Conservation (phyloP, 169 alveolate species). For the Cryptosporidium baileyi region DNA sequence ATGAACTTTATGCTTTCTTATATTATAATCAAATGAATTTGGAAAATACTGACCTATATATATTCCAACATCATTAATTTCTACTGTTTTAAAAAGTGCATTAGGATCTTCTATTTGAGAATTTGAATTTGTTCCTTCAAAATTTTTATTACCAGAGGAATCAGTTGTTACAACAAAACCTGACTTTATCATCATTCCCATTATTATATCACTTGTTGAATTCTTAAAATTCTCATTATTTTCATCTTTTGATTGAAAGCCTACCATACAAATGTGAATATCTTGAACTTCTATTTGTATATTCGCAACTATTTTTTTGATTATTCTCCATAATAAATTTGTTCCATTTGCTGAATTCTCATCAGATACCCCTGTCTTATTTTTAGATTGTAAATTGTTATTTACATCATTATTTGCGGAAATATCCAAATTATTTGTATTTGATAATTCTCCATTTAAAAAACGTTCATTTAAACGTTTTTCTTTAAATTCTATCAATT, state of each 20-base stretch:
- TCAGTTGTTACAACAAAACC: conserved; percentile 41
- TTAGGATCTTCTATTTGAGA: conserved; percentile 17
- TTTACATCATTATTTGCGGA: neutral
- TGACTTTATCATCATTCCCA: conserved; percentile 62
- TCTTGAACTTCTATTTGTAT: conserved; percentile 53
- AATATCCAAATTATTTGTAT: neutral
- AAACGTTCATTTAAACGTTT: conserved; percentile 39
- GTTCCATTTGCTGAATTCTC: conserved; percentile 32
- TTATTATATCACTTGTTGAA: conserved; percentile 47
- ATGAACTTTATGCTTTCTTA: neutral
- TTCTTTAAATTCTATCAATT: conserved; percentile 34
- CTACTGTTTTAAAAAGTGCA: conserved; percentile 39
- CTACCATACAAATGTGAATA: conserved; percentile 61
- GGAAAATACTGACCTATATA: conserved; percentile 67
- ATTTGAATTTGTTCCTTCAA: neutral
- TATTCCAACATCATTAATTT: conserved; percentile 51
- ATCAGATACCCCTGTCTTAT: neutral
- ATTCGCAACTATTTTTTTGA: conserved; percentile 63
- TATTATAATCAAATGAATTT: neutral
- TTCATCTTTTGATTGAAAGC: conserved; percentile 47
- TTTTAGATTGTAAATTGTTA: neutral
- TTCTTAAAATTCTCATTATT: neutral
- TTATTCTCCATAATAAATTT: conserved; percentile 55
- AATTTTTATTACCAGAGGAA: conserved; percentile 24
- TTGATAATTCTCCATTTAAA: conserved; percentile 25